A percentile compares a stretch with the other conserved stretches of the same genome.
phyloP scores from a whole-genome alignment of 495 filamentous ascomycete genomes.

The Penicillium steckii region DNA sequence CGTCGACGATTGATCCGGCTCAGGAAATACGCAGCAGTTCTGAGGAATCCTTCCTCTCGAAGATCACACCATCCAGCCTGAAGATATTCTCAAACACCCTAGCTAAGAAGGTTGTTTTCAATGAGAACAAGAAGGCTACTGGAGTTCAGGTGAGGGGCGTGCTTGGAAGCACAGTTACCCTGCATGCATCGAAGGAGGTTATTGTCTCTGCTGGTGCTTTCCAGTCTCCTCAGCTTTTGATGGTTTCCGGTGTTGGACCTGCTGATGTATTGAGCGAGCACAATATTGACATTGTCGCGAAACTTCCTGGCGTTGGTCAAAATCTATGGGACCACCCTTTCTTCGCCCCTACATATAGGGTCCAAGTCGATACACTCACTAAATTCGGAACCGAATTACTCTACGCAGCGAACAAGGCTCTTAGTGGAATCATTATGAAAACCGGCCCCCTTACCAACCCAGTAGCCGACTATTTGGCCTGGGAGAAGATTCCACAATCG shows the following conservation, averaged over 20 bases:
- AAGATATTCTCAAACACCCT: slow-evolving; percentile 19
- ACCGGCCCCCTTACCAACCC: slow-evolving; percentile 38
- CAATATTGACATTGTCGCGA: slow-evolving; percentile 5
- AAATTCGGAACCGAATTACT: slow-evolving; percentile 9
- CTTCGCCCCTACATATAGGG: slow-evolving; percentile 14
- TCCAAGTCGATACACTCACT: slow-evolving; percentile 23
- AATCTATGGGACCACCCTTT: slow-evolving; percentile 21
- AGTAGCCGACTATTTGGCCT: slow-evolving; percentile 41
- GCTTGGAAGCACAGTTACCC: slow-evolving; percentile 13
- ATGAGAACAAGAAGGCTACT: slow-evolving; percentile 15
- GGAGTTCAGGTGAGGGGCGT: slow-evolving; percentile 20
- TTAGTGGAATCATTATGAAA: slow-evolving; percentile 4
- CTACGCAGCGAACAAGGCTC: slow-evolving; percentile 10
- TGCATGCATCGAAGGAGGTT: slow-evolving; percentile 12
- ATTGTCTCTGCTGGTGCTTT: slow-evolving; percentile 18
- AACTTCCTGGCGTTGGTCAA: slow-evolving; percentile 15
- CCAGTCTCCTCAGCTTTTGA: slow-evolving; percentile 16
- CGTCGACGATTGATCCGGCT: slow-evolving; percentile 36
- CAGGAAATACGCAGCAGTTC: slow-evolving; percentile 39
- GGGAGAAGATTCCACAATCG: slow-evolving; percentile 47
- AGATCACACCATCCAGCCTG: slow-evolving; percentile 9
- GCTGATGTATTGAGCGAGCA: neutral
- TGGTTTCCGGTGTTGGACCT: slow-evolving; percentile 16
- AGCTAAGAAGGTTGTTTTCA: slow-evolving; percentile 27
- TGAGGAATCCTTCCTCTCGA: slow-evolving; percentile 32